phyloP scores from a whole-genome alignment of 108 stramenopile species.

The Ochromonas danica region DNA sequence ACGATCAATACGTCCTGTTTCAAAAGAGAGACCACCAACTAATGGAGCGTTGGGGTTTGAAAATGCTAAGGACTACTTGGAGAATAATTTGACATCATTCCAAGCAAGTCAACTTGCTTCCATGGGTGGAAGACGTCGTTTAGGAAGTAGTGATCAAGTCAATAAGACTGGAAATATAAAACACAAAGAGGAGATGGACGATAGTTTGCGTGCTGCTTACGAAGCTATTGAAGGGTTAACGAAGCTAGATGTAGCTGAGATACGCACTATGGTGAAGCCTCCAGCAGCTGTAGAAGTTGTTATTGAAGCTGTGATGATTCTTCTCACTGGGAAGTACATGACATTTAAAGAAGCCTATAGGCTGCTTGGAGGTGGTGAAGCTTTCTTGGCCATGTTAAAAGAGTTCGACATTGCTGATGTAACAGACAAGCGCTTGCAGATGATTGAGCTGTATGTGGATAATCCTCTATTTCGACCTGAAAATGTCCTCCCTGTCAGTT shows the following conservation, averaged over 20 bases:
- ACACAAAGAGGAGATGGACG: conserved; percentile 8
- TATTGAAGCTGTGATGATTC: conserved; percentile 43
- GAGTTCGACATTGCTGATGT: conserved; percentile 39
- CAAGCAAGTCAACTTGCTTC: background rate
- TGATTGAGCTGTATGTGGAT: conserved; percentile 37
- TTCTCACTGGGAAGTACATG: conserved; percentile 37
- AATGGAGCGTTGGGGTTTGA: background rate
- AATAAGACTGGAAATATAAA: background rate
- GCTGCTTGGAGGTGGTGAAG: conserved; percentile 34
- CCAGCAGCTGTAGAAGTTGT: conserved; percentile 40
- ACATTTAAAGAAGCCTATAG: conserved; percentile 30
- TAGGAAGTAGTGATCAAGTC: conserved; percentile 23
- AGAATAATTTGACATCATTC: conserved; percentile 4
- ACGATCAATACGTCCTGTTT: background rate
- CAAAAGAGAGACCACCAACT: background rate
- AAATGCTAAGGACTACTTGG: conserved; percentile 24
- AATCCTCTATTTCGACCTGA: conserved; percentile 39
- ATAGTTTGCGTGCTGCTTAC: background rate
- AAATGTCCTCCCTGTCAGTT: conserved; percentile 26
- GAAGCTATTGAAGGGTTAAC: conserved; percentile 40
- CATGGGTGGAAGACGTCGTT: background rate
- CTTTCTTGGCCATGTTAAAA: conserved; percentile 30
- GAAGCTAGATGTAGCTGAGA: conserved; percentile 39
- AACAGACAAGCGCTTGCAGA: conserved; percentile 34
- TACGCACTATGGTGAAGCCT: conserved; percentile 38